These are phyloP conservation scores for Scenedesmus sp. DNA, from an alignment of 163 green algal genomes.

Conservation along the genomic window DNA sequence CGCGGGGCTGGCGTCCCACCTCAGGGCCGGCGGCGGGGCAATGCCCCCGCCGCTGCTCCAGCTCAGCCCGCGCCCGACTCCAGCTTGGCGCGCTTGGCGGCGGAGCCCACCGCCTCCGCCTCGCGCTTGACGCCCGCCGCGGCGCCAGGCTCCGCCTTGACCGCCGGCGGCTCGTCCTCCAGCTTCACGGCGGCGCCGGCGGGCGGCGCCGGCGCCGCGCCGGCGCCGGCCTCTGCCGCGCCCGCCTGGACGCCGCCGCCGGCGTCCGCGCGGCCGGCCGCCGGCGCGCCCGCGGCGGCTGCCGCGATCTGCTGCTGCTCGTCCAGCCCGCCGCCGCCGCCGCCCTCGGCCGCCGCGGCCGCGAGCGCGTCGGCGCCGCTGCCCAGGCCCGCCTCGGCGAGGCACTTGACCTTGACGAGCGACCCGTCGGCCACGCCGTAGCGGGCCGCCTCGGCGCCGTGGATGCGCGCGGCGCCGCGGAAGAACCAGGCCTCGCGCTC, in stretches of 20 bases:
- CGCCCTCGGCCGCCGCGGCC: neutral
- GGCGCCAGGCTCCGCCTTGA: neutral
- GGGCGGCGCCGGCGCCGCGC: neutral
- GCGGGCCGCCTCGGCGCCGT: constrained; percentile 31
- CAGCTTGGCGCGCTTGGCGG: constrained; percentile 22
- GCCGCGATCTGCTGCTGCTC: constrained; percentile 19
- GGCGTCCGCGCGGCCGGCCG: neutral
- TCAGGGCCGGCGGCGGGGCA: too few relatives aligned
- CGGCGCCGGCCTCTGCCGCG: constrained; percentile 21
- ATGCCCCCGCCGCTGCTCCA: neutral
- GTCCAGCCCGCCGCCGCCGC: neutral
- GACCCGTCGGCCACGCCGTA: constrained; percentile 2
- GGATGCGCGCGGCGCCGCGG: constrained; percentile 49
- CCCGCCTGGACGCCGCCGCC: neutral
- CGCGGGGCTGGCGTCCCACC: too few relatives aligned
- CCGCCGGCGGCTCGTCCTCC: neutral
- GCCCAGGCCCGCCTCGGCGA: constrained; percentile 34
- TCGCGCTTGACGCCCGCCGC: constrained; percentile 24
- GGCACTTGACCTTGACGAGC: neutral
- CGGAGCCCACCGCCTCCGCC: constrained; percentile 5
- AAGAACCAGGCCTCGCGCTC: constrained; percentile 67
- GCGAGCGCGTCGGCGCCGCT: constrained; percentile 3
- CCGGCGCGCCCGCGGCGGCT: neutral
- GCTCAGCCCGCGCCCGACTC: neutral
- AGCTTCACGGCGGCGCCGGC: neutral